A percentile compares a stretch with the other conserved stretches of the same genome.
Evolutionary conservation across 805 yeast genomes (phyloP).

Genomic region (Saturnispora ahearnii): DNA sequence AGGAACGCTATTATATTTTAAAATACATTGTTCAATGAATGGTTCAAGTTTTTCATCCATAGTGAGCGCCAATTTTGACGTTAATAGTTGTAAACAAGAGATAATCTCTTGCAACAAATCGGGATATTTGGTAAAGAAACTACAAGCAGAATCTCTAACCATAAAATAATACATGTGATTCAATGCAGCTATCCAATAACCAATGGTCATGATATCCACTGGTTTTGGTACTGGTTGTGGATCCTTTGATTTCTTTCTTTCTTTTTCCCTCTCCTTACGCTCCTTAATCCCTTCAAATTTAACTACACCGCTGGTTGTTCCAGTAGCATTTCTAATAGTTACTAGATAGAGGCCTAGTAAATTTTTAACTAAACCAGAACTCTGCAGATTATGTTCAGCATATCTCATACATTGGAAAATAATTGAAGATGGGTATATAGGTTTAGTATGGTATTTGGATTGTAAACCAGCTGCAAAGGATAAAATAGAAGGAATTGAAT

Average conservation of each 20-base stretch:
- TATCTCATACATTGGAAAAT: constrained; percentile 64
- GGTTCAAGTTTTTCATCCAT: constrained; percentile 51
- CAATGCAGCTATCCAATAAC: constrained; percentile 83
- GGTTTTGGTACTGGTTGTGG: constrained; percentile 9
- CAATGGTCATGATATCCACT: constrained; percentile 57
- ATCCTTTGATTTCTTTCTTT: constrained; percentile 11
- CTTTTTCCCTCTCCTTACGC: constrained; percentile 13
- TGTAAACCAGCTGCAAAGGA: constrained; percentile 40
- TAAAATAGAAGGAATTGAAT: constrained; percentile 40
- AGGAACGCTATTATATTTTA: constrained; percentile 75
- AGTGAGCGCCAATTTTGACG: constrained; percentile 58
- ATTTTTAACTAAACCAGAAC: constrained; percentile 46
- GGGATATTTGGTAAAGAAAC: constrained; percentile 47
- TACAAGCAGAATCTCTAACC: constrained; percentile 47
- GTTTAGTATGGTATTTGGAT: constrained; percentile 37
- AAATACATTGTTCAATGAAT: constrained; percentile 54
- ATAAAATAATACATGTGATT: constrained; percentile 73
- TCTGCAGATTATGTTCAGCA: constrained; percentile 49
- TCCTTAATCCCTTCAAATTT: constrained; percentile 20
- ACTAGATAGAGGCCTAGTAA: constrained; percentile 53
- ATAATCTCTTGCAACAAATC: constrained; percentile 49
- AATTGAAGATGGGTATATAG: constrained; percentile 59
- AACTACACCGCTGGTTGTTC: constrained; percentile 52
- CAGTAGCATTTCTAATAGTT: constrained; percentile 50
- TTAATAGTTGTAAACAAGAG: constrained; percentile 47